Base-by-base conservation (phyloP, 169 alveolate species). In the Cyclospora cayetanensis region DNA sequence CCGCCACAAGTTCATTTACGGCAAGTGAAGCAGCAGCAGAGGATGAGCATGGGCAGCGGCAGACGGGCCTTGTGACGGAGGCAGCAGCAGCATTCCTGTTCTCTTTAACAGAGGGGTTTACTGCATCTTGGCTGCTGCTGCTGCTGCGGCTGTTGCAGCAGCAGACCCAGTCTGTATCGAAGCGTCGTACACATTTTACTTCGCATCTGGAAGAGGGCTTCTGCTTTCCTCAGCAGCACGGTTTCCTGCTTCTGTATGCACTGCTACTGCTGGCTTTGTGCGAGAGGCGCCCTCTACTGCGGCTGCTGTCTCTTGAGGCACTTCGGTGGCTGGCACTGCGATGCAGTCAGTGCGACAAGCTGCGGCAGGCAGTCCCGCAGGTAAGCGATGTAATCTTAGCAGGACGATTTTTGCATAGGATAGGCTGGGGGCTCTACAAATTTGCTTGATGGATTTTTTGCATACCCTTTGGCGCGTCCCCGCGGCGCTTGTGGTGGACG, bases 131-230 rank as follows among this genome's bases (percentile, higher is more conserved):
- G 65, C 53, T 42, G 68, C 29, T 43, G 39, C 22, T 42, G 87
- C 68, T 77, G 68, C 55, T 77, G 87, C 68, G 5, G 68, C 68
- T 77, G 65, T 43, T 77, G 63, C 85, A 41, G 55, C 85, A 74
- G 31, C 60, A 22, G 29, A 60, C 1, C 42, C 25, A 25, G 31
- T 9, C 18, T 0, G 25, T 22, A 34, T 22, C 37, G 37, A 22
- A 15, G 31, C 11, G 11, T 9, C 72, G 31, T 22, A 9, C 18
- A 25, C 35, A 60, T 0, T 25, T 22, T 15, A 22, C 25, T 9
- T 46, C 60, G 7, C n/a, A 46, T 11, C n/a, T 7, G 15, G 60
- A 15, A 46, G 7, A 7, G 7, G 60, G 60, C 15, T 46, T 46
- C n/a, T 7, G 15, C 15, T 46, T 46, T 15, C 60, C 15, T 15